Evolutionary conservation across 2,329 filamentous ascomycete species (phyloP).

Genomic region (Cercospora canescens): DNA sequence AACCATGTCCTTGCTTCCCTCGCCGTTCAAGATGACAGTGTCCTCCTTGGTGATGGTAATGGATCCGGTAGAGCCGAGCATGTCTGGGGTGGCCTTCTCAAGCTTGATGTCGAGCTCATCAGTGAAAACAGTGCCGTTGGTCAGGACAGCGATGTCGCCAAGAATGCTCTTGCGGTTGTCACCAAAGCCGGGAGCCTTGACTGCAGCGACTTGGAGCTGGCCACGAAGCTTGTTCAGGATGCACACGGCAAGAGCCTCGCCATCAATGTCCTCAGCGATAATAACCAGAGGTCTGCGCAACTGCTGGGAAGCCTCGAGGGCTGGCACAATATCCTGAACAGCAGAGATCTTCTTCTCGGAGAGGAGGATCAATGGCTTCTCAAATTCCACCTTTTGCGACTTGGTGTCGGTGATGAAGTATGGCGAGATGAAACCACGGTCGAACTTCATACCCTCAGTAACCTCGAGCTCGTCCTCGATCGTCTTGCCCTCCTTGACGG

Average conservation of each 20-base stretch:
- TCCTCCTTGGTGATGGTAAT: constrained; percentile 99
- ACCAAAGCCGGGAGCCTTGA: constrained; percentile 98
- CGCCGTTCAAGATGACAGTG: constrained; percentile 96
- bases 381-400: constrained; percentile 98
- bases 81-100: constrained; percentile 92
- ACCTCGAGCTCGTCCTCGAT: constrained; percentile 96
- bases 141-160: constrained; percentile 91
- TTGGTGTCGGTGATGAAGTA: constrained; percentile 99
- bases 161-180: constrained; percentile 99
- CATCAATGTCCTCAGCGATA: constrained; percentile 98
- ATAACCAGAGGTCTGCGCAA: constrained; percentile 94
- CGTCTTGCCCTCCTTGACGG: constrained; percentile 99
- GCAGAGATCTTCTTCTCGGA: constrained; percentile 99
- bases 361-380: constrained; percentile 97
- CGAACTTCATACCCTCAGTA: constrained; percentile 99
- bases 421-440: constrained; percentile 96
- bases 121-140: constrained; percentile 95
- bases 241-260: constrained; percentile 96
- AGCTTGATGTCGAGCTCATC: constrained; percentile 99
- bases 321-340: constrained; percentile 97
- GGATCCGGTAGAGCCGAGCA: constrained; percentile 94
- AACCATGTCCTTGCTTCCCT: constrained; percentile 91
- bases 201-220: constrained; percentile 95
- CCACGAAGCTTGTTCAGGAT: constrained; percentile 99
- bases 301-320: constrained; percentile 95